phyloP scores from a whole-genome alignment of 805 yeast species.

The Yarrowia osloensis region DNA sequence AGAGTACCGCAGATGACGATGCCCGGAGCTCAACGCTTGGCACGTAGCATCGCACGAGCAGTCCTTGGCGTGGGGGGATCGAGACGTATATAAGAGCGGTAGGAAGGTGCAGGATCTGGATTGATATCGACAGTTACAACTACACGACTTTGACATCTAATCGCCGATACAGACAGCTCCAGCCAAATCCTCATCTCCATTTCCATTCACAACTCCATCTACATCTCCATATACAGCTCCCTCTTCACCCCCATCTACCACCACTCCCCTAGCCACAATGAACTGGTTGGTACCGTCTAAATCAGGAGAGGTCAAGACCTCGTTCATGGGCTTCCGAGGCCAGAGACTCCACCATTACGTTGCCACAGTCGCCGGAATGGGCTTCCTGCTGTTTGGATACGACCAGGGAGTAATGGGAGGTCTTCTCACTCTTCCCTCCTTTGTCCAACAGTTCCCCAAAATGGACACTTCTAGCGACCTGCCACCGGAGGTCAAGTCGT shows the following conservation, averaged over 20 bases:
- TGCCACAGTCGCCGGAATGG: constrained; percentile 34
- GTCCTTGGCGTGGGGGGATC: too few species aligned
- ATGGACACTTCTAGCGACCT: constrained; percentile 3
- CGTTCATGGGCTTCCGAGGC: constrained; percentile 13
- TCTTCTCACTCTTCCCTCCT: neutral
- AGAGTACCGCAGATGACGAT: neutral
- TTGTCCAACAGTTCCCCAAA: constrained; percentile 11
- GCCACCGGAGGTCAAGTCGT: neutral
- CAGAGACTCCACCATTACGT: constrained; percentile 9
- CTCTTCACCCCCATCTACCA: neutral
- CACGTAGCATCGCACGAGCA: neutral
- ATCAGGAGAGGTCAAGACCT: neutral
- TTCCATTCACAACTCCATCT: too few species aligned
- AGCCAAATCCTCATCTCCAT: too few species aligned
- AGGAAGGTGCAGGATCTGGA: too few species aligned
- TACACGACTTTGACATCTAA: too few species aligned
- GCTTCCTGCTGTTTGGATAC: constrained; percentile 58
- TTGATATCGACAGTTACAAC: too few species aligned
- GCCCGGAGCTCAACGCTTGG: too few species aligned
- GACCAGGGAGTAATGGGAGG: constrained; percentile 76
- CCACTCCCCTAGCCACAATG: neutral
- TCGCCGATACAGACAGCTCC: too few species aligned
- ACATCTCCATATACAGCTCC: too few species aligned
- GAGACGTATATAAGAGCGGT: too few species aligned
- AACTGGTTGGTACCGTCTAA: neutral